Percentiles rank a stretch among this genome's conserved stretches.
phyloP scores from a whole-genome alignment of 2,329 filamentous ascomycete genomes.

The Nannizzia gypsea region DNA sequence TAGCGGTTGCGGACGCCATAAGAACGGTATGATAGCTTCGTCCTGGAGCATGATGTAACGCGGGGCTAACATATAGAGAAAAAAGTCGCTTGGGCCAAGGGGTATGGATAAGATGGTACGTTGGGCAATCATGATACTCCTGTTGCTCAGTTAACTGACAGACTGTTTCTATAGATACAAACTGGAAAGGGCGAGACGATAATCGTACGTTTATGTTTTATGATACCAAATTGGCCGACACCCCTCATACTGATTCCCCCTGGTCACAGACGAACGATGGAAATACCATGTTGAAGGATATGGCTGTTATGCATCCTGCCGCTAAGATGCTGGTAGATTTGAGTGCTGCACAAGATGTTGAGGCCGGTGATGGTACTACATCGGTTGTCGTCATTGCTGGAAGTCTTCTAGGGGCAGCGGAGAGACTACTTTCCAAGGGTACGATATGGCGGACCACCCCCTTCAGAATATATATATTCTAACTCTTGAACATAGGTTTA shows the following conservation, averaged over 20 bases:
- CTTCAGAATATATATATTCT: not conserved
- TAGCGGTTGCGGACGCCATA: slow-evolving; percentile 94
- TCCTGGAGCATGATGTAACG: slow-evolving; percentile 16
- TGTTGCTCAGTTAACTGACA: slow-evolving; percentile 1
- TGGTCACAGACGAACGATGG: slow-evolving; percentile 72
- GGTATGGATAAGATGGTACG: slow-evolving; percentile 94
- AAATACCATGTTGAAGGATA: slow-evolving; percentile 97
- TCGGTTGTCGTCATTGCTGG: slow-evolving; percentile 97
- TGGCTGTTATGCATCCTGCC: slow-evolving; percentile 98
- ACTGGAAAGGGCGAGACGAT: slow-evolving; percentile 93
- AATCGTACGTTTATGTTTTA: slow-evolving; percentile 45
- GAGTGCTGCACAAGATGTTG: slow-evolving; percentile 92
- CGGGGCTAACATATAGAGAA: slow-evolving; percentile 28
- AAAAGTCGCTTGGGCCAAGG: slow-evolving; percentile 72
- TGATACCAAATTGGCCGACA: not conserved
- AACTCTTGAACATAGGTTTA: slow-evolving; percentile 43
- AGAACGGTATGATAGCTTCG: slow-evolving; percentile 51
- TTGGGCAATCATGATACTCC: not conserved
- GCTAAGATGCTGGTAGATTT: slow-evolving; percentile 98
- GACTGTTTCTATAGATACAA: slow-evolving; percentile 52
- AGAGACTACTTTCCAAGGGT: slow-evolving; percentile 79
- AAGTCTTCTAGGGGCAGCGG: slow-evolving; percentile 84
- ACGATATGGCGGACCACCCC: not conserved
- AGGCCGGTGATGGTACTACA: slow-evolving; percentile 95
- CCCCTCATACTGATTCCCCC: not conserved